Evolutionary conservation across 306 rosid species (phyloP).

Genomic region (Malus domestica): ASM211411v1 NC_041804.1:21434001-21434500

Average conservation of each 20-base stretch:
- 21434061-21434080: no score
- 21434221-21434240: constrained; percentile 6
- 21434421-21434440: constrained; percentile 2
- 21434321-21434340: background rate
- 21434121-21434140: background rate
- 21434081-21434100: background rate
- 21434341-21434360: background rate
- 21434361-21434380: constrained; percentile 6
- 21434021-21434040: background rate
- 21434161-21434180: background rate
- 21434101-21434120: background rate
- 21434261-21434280: constrained; percentile 23
- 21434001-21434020: background rate
- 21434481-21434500: constrained; percentile 72
- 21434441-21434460: background rate
- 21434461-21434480: background rate
- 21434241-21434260: constrained; percentile 7
- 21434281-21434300: background rate
- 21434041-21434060: background rate
- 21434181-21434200: constrained; percentile 30
- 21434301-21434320: background rate
- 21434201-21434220: background rate
- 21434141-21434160: background rate
- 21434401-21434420: constrained; percentile 6
- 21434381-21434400: background rate